A percentile compares a stretch with the other conserved stretches of the same genome.
These are phyloP conservation scores for Pleurotus eryngii DNA, from an alignment of 768 basidiomycete genomes.

Conservation along the genomic window DNA sequence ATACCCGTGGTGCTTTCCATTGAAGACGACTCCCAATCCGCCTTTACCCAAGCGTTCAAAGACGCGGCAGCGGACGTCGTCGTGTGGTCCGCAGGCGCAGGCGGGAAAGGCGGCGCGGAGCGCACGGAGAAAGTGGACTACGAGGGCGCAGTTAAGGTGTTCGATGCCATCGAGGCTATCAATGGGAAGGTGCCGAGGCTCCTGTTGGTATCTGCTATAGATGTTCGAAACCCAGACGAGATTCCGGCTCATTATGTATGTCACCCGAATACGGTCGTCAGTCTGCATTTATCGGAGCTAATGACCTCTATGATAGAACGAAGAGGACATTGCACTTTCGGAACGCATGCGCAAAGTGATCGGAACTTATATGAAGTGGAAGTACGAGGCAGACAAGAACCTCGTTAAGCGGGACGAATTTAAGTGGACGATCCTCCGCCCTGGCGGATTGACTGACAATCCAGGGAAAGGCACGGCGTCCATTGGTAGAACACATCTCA, in stretches of 20 bases:
- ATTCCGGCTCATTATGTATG: constrained; percentile 52
- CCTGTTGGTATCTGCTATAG: constrained; percentile 57
- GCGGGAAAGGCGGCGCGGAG: constrained; percentile 55
- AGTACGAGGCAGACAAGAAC: constrained; percentile 49
- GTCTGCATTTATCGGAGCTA: background rate
- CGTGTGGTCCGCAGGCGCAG: constrained; percentile 51
- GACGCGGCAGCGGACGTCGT: constrained; percentile 33
- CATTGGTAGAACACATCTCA: constrained; percentile 54
- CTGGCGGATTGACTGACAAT: constrained; percentile 52
- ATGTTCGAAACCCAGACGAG: constrained; percentile 47
- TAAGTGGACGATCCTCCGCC: constrained; percentile 66
- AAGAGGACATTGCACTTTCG: constrained; percentile 41
- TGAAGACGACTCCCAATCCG: constrained; percentile 43
- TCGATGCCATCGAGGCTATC: constrained; percentile 60
- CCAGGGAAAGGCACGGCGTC: constrained; percentile 47
- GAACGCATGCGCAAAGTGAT: constrained; percentile 43
- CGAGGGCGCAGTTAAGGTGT: constrained; percentile 66
- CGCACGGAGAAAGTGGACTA: constrained; percentile 56
- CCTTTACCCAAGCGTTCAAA: constrained; percentile 45
- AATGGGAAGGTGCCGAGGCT: constrained; percentile 47
- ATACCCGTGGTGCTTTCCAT: constrained; percentile 54
- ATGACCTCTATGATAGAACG: constrained; percentile 29
- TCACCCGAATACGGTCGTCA: background rate
- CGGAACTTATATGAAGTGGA: constrained; percentile 42
- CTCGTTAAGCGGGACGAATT: constrained; percentile 47